Evolutionary conservation across 345 rosid genomes (phyloP).

Genomic region (Syzygium grande): DNA sequence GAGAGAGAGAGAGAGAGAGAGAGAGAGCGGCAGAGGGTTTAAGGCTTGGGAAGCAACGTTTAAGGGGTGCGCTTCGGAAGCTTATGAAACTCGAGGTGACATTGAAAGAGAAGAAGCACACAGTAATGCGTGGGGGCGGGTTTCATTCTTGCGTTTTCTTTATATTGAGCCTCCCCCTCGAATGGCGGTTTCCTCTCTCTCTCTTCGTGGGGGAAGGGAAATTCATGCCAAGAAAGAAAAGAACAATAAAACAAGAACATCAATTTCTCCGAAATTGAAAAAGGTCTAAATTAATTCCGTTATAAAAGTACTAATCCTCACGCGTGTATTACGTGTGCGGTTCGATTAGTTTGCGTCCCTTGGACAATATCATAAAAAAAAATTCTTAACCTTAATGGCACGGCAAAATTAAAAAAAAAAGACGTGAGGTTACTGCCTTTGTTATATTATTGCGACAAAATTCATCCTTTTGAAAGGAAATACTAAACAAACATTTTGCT

Average conservation of each 20-base stretch:
- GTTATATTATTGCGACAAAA: background rate
- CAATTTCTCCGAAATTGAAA: background rate
- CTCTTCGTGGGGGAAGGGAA: background rate
- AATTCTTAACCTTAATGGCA: too few species aligned
- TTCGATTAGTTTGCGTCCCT: background rate
- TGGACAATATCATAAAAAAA: background rate
- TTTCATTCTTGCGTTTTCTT: background rate
- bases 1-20: background rate
- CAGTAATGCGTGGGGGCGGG: background rate
- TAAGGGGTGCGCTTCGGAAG: background rate
- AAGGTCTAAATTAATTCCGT: background rate
- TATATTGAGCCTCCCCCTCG: background rate
- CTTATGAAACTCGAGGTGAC: background rate
- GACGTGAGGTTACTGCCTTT: background rate
- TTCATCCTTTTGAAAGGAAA: background rate
- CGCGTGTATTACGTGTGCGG: background rate
- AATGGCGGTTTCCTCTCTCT: background rate
- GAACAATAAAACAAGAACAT: background rate
- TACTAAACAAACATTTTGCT: background rate
- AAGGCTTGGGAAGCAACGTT: background rate
- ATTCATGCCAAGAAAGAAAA: background rate
- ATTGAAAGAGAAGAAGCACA: background rate
- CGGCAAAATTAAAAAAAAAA: too few species aligned
- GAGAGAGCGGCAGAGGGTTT: background rate
- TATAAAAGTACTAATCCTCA: background rate